phyloP scores from a whole-genome alignment of 2,329 filamentous ascomycete genomes.

The Cladosporium sp. region DNA sequence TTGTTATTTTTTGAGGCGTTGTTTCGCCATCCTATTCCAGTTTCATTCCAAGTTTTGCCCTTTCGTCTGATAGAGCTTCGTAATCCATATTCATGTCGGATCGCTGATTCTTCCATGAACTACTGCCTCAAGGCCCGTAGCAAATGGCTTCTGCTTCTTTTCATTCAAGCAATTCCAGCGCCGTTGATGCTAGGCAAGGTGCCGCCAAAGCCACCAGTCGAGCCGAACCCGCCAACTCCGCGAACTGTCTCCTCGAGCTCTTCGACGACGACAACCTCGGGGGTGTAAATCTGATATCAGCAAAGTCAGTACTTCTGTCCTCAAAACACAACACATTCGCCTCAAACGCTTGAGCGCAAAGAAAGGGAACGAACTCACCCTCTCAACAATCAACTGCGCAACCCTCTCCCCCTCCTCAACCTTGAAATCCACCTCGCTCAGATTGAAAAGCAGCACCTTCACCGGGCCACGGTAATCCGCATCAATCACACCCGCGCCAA shows the following conservation, averaged over 20 bases:
- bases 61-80: neutral
- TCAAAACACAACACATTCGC: neutral
- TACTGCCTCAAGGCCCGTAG: neutral
- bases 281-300: constrained; percentile 73
- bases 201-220: constrained; percentile 65
- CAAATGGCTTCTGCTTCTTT: neutral
- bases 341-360: neutral
- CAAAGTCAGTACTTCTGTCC: constrained; percentile 19
- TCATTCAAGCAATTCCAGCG: constrained; percentile 13
- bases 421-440: constrained; percentile 76
- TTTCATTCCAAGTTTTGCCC: neutral
- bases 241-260: constrained; percentile 88
- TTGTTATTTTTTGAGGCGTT: neutral
- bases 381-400: constrained; percentile 90
- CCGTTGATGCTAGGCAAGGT: constrained; percentile 35
- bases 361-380: constrained; percentile 48
- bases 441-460: constrained; percentile 94
- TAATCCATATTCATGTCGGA: neutral
- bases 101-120: neutral
- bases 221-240: constrained; percentile 88
- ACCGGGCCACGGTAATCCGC: constrained; percentile 94
- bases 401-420: constrained; percentile 86
- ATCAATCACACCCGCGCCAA: constrained; percentile 94
- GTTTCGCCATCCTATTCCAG: too few relatives aligned
- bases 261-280: constrained; percentile 85